Conservation (phyloP, 148 eudicot species). For the Rhododendron ferrugineum region DNA sequence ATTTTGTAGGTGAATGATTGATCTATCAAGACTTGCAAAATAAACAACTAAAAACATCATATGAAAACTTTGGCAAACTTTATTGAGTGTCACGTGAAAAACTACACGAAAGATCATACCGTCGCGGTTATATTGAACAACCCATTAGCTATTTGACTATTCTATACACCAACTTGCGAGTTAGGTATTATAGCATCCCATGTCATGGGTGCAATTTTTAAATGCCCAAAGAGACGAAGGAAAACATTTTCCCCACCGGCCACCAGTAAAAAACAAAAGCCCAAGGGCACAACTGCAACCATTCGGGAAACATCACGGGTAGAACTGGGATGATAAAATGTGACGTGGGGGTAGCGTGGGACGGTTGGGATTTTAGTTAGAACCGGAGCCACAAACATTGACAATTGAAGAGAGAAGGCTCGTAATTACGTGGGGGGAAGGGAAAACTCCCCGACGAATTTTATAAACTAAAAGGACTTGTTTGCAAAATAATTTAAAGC, state of each 20-base stretch:
- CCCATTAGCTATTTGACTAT: neutral
- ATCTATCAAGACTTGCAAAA: neutral
- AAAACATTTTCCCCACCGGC: neutral
- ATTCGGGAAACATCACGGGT: slow-evolving; percentile 4
- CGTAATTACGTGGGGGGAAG: slow-evolving; percentile 41
- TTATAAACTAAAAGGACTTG: neutral
- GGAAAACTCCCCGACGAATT: slow-evolving; percentile 20
- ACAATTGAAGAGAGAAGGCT: slow-evolving; percentile 20
- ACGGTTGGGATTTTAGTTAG: slow-evolving; percentile 30
- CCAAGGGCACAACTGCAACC: neutral
- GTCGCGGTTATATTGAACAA: too few species aligned
- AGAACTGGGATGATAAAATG: slow-evolving; percentile 13
- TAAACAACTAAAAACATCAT: neutral
- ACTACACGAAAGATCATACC: neutral
- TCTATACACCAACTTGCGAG: neutral
- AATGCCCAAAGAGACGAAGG: neutral
- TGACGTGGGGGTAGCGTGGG: slow-evolving; percentile 33
- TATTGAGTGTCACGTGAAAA: neutral
- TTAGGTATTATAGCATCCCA: neutral
- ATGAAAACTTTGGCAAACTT: neutral
- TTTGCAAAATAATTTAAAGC: neutral
- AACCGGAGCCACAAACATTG: slow-evolving; percentile 39
- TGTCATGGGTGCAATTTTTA: neutral
- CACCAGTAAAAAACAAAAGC: neutral
- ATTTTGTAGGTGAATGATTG: neutral